Conservation (phyloP, 768 basidiomycete species). For the Brasilioporus rufonigricans region DNA sequence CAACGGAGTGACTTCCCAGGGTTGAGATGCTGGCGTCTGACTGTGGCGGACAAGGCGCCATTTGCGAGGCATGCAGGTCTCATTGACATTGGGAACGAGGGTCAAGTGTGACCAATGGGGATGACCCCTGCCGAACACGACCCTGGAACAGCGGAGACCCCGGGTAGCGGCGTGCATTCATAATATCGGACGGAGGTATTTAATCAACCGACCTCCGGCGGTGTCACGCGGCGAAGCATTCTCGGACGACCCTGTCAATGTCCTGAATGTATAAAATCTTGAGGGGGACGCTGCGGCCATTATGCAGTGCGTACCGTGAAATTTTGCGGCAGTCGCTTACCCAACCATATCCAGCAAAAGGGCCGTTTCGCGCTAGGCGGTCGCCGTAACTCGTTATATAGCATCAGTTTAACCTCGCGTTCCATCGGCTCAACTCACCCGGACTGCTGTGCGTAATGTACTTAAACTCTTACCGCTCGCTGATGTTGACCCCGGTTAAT, state of each 20-base stretch:
- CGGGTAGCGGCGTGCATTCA: no score
- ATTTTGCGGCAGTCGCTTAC: slow-evolving; percentile 23
- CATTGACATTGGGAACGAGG: slow-evolving; percentile 19
- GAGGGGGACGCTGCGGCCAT: slow-evolving; percentile 16
- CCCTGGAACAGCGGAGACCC: slow-evolving; percentile 25
- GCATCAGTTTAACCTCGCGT: slow-evolving; percentile 3
- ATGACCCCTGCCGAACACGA: slow-evolving; percentile 11
- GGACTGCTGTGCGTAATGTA: slow-evolving; percentile 23
- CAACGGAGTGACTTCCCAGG: neutral
- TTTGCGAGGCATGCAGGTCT: slow-evolving; percentile 15
- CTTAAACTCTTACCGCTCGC: slow-evolving; percentile 10
- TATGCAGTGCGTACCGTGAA: slow-evolving; percentile 18
- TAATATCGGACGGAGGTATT: neutral
- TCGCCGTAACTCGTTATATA: slow-evolving; percentile 16
- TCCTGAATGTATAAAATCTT: slow-evolving; percentile 15
- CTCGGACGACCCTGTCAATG: slow-evolving; percentile 19
- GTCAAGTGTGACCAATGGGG: neutral
- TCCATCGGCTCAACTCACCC: slow-evolving; percentile 7
- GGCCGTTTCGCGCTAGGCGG: slow-evolving; percentile 10
- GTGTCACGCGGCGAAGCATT: slow-evolving; percentile 16
- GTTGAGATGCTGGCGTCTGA: slow-evolving; percentile 1
- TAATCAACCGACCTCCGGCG: slow-evolving; percentile 10
- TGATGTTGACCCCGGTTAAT: slow-evolving; percentile 8
- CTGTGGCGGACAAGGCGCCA: slow-evolving; percentile 5
- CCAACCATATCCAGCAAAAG: slow-evolving; percentile 3